These are phyloP conservation scores for Solanum pimpinellifolium DNA, from an alignment of 257 asterid species.

Conservation along the genomic window DNA sequence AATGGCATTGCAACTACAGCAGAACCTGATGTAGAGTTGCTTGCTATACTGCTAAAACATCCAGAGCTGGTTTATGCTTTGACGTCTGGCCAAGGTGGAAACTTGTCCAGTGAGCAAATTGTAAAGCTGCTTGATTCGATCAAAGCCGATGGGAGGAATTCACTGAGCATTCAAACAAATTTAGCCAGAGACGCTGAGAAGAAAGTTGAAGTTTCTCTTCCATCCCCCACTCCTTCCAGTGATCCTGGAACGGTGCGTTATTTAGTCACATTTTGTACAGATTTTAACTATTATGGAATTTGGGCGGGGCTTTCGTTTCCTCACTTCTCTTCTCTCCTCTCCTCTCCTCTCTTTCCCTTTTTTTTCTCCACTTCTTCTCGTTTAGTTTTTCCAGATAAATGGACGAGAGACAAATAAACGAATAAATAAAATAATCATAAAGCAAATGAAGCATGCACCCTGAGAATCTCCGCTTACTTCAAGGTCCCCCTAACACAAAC, in stretches of 20 bases:
- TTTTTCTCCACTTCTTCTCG: neutral
- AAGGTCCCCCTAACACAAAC: neutral
- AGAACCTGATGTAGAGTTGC: conserved; percentile 76
- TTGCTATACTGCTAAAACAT: conserved; percentile 79
- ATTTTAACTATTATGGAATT: conserved; percentile 15
- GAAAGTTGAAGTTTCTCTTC: conserved; percentile 83
- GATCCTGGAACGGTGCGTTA: conserved; percentile 95
- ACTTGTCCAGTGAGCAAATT: conserved; percentile 49
- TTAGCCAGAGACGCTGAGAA: conserved; percentile 27
- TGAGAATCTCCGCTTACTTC: neutral
- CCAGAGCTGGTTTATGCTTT: conserved; percentile 85
- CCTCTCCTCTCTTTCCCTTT: neutral
- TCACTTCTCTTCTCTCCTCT: neutral
- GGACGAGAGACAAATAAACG: neutral
- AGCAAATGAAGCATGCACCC: neutral
- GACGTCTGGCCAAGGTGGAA: conserved; percentile 81
- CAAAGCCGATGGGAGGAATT: conserved; percentile 46
- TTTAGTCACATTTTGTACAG: conserved; percentile 47
- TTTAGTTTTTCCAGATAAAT: neutral
- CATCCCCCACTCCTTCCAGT: conserved; percentile 95
- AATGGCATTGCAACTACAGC: conserved; percentile 23
- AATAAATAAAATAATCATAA: neutral
- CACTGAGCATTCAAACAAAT: conserved; percentile 33
- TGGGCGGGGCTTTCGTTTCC: neutral
- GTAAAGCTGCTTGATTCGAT: conserved; percentile 83